phyloP scores from a whole-genome alignment of 2,329 filamentous ascomycete species.

The Onygenales sp. region DNA sequence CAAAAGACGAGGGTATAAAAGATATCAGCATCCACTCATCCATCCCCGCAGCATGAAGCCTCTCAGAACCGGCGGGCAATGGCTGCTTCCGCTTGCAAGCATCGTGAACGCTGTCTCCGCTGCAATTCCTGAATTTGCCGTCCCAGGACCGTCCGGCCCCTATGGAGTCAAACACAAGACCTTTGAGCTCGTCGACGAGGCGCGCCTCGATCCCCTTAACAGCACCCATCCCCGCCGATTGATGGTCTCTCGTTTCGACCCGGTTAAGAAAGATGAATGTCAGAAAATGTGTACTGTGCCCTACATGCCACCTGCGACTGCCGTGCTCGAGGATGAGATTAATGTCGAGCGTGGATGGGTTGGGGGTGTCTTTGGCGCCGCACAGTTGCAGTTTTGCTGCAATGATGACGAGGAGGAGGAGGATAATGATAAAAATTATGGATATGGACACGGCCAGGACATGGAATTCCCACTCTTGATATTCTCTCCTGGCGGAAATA shows the following conservation, averaged over 20 bases:
- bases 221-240: conserved; percentile 6
- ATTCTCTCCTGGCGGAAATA: conserved; percentile 4
- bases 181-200: conserved; percentile 6
- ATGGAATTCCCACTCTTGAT: conserved; percentile 4
- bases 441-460: background rate
- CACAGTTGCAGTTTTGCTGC: background rate
- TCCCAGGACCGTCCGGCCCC: conserved; percentile 4
- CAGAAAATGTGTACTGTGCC: conserved; percentile 1
- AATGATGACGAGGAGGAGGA: background rate
- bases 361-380: background rate
- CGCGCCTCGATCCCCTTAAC: conserved; percentile 6
- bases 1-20: too few relatives aligned
- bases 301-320: conserved; percentile 4
- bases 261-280: conserved; percentile 3
- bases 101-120: too few relatives aligned
- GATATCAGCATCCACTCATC: too few relatives aligned
- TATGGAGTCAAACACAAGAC: conserved; percentile 3
- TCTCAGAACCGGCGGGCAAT: too few relatives aligned
- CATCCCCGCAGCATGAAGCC: too few relatives aligned
- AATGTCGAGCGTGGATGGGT: background rate
- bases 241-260: conserved; percentile 10
- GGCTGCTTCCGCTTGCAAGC: too few relatives aligned
- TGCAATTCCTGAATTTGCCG: background rate
- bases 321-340: conserved; percentile 5
- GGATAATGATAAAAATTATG: background rate